Evolutionary conservation across 1,284 basidiomycete species (phyloP), one percentile per base, ranked within the genome.

Genomic region (Malassezia cuniculi): DNA sequence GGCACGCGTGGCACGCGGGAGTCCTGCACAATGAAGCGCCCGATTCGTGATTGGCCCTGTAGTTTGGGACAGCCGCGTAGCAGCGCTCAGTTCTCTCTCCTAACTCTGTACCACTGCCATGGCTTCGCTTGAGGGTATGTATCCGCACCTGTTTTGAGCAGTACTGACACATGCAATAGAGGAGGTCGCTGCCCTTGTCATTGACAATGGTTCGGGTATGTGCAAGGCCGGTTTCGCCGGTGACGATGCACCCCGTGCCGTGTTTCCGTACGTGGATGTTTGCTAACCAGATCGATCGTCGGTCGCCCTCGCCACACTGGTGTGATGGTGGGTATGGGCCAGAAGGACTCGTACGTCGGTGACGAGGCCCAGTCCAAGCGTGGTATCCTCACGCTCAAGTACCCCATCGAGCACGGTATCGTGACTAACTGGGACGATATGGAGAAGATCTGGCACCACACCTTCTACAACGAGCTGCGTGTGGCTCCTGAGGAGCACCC

Each of bases 321-420:
- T 75, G 82, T 87, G 54, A 87, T 87, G 85, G 83, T 71, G 39
- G 70, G 70, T 31, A 71, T 71, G 70, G 70, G 70, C 38, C 68
- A 68, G 52, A 69, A 68, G 57, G 66, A 68, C 54, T 68, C 66
- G 27, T 68, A 68, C 46, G 66, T 68, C 43, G 66, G 66, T 51
- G 85, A 89, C 66, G 85, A 89, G 72, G 85, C 85, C 37, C 85
- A 89, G 72, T 82, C 85, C 50, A 89, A 89, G 76, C 82, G 85
- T 74, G 85, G 85, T 78, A 85, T 89, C 72, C 74, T 93, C 52
- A 86, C 83, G 52, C 75, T 93, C 70, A 87, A 74, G 74, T 67
- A 71, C 66, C 70, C 70, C 32, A 71, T 72, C 47, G 70, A 71
- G 63, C 70, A 71, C 67, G 70, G 70, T 60, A 85, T 89, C 70